Conservation (phyloP, 768 basidiomycete species). For the Tephrocybe sp. region DNA sequence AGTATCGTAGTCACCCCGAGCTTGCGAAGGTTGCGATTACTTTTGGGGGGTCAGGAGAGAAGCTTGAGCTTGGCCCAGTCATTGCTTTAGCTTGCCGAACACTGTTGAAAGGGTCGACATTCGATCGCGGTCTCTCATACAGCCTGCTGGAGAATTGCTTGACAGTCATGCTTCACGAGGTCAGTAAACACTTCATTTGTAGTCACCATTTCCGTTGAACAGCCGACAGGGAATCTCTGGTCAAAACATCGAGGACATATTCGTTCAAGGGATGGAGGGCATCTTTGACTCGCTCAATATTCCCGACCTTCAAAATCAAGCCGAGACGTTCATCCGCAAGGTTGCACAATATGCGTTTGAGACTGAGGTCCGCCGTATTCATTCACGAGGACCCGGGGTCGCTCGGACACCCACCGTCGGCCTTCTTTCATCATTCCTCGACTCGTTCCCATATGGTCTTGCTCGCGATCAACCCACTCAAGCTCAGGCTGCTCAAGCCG, state of each 20-base stretch:
- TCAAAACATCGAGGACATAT: constrained; percentile 74
- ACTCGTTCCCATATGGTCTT: constrained; percentile 75
- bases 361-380: constrained; percentile 64
- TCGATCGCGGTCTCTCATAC: constrained; percentile 61
- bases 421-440: constrained; percentile 71
- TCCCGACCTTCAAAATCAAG: constrained; percentile 66
- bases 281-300: constrained; percentile 75
- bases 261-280: constrained; percentile 69
- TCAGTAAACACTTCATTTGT: constrained; percentile 29
- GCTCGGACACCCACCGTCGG: constrained; percentile 55
- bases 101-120: constrained; percentile 48
- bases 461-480: constrained; percentile 66
- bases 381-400: constrained; percentile 47
- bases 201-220: neutral
- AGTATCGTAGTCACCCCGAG: constrained; percentile 69
- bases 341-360: constrained; percentile 73
- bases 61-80: constrained; percentile 66
- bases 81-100: constrained; percentile 64
- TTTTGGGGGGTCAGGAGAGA: constrained; percentile 66
- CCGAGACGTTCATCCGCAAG: constrained; percentile 67
- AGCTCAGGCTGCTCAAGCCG: constrained; percentile 53
- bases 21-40: constrained; percentile 71
- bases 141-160: constrained; percentile 70
- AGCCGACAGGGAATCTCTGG: constrained; percentile 61
- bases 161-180: constrained; percentile 75